Evolutionary conservation across 179 eudicot genomes (phyloP).

Genomic region (Silene coronaria): DNA sequence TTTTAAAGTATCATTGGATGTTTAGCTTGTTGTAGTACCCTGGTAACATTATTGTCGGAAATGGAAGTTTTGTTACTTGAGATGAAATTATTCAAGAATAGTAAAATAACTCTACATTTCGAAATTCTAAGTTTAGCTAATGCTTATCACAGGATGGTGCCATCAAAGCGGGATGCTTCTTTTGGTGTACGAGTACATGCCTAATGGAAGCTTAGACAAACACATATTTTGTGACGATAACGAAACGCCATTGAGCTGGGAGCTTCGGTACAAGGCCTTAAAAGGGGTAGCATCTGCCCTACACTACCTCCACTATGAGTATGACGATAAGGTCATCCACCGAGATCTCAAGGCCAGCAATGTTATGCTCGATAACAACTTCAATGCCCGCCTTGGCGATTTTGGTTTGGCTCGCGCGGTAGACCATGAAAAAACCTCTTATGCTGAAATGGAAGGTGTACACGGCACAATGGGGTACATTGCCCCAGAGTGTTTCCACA

Average conservation of each 20-base stretch:
- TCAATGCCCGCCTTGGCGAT: constrained; percentile 78
- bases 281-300: constrained; percentile 68
- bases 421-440: constrained; percentile 75
- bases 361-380: constrained; percentile 71
- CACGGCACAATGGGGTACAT: constrained; percentile 87
- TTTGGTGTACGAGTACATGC: constrained; percentile 70
- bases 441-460: constrained; percentile 68
- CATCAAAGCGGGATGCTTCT: constrained; percentile 56
- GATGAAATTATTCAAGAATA: not conserved
- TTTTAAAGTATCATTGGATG: too few relatives aligned
- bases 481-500: constrained; percentile 88
- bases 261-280: constrained; percentile 50
- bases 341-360: constrained; percentile 89
- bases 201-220: constrained; percentile 72
- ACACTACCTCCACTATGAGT: constrained; percentile 75
- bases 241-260: constrained; percentile 52
- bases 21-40: not conserved
- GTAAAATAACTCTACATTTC: not conserved
- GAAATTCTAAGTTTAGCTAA: not conserved
- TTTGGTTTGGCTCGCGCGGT: constrained; percentile 89
- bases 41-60: not conserved
- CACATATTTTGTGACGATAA: constrained; percentile 50
- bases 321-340: constrained; percentile 68
- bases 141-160: constrained; percentile 60
- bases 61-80: not conserved